A percentile compares a stretch with the other conserved stretches of the same genome.
phyloP scores from a whole-genome alignment of 2,329 filamentous ascomycete species.

The Fusarium fujikuroi region DNA sequence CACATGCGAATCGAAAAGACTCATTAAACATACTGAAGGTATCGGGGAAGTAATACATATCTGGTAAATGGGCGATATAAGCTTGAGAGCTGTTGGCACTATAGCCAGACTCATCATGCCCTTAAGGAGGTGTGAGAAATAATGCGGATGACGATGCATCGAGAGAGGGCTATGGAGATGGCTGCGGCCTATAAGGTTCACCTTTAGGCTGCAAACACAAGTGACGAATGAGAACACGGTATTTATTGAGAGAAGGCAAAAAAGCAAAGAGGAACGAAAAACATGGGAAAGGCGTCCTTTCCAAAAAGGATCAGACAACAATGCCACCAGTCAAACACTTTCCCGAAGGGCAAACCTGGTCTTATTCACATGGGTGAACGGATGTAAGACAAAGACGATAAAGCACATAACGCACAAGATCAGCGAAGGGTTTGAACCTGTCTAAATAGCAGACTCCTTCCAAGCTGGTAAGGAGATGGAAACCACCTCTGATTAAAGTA shows the following conservation, averaged over 20 bases:
- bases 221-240: too few species aligned
- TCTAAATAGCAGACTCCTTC: neutral
- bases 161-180: neutral
- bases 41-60: too few species aligned
- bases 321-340: too few species aligned
- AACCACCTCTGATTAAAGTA: neutral
- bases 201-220: too few species aligned
- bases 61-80: neutral
- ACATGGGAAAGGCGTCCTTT: accelerated
- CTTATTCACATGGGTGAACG: accelerated
- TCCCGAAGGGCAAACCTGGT: too few species aligned
- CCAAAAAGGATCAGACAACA: accelerated
- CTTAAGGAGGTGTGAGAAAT: neutral
- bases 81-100: neutral
- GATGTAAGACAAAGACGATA: neutral
- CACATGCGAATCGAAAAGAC: too few species aligned
- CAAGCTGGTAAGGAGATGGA: neutral
- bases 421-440: too few species aligned
- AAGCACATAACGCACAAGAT: neutral
- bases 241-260: neutral
- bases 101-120: neutral
- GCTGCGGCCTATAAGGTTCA: too few species aligned
- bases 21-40: neutral
- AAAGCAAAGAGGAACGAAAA: neutral
- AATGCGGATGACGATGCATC: accelerated